Base-by-base conservation (phyloP, 441 rosid genomes). In the Omphalea diandra region DNA sequence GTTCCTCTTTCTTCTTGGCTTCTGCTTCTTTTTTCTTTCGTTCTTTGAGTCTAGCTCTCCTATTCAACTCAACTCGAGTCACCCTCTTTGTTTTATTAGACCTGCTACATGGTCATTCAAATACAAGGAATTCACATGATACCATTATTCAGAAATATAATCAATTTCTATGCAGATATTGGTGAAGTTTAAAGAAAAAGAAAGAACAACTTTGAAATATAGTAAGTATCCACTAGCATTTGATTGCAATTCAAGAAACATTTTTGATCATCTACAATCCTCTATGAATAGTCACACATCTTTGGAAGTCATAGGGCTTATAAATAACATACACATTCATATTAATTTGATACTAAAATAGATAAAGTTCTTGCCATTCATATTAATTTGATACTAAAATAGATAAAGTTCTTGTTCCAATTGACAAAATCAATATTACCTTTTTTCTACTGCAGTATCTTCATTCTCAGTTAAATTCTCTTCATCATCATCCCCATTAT, bases 51-150 rank as follows among this genome's bases (percentile, higher is more conserved):
- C 87, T 87, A 57, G 81, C 80, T 77, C 97, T 84, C 86, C 75
- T 90, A 79, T 94, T 94, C 54, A 86, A 73, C 63, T 79, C 91
- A 70, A 85, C 95, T 6, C 84, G 86, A 22, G 94, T 90, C 43
- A 90, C 86, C 81, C 80, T 87, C 81, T 83, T 87, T n/a, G 68
- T 64, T 63, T 83, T 86, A 15, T n/a, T 71, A 44, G 82, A 36
- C 74, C 97, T 94, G 82, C 69, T 63, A 46, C 54, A 77, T 56
- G 55, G 24, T 14, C 32, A 68, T 68, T 73, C 46, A 50, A 53
- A 63, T 14, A 40, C 10, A 26, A 74, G 63, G n/a, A 43, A 65
- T 17, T 65, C 35, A 32, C 3, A 36, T 5, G 32, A 63, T 29
- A 24, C 26, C 24, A 15, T 40, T 18, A 29, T 18, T 41, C 7